Conservation (phyloP, 2,329 filamentous ascomycete species). For the Xylaria sp. region DNA sequence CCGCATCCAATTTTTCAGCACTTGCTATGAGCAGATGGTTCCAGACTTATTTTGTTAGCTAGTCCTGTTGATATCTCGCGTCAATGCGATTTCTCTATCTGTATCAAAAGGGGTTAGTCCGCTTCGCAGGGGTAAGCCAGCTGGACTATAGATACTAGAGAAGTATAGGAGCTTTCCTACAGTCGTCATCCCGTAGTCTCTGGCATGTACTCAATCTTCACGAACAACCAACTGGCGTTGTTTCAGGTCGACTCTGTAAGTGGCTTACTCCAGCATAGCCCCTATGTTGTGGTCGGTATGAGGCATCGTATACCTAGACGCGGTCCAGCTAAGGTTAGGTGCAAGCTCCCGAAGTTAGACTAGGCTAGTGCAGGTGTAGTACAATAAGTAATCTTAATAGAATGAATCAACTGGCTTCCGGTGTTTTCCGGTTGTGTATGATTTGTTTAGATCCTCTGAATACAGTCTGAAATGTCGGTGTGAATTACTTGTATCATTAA, state of each 20-base stretch:
- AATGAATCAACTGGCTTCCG: background rate
- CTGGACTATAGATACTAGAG: background rate
- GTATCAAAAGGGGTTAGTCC: background rate
- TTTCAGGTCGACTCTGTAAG: background rate
- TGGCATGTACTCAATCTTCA: background rate
- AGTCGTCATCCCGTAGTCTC: background rate
- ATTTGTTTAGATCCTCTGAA: background rate
- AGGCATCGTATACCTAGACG: background rate
- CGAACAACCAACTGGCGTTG: background rate
- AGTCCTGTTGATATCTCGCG: background rate
- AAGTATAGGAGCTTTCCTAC: background rate
- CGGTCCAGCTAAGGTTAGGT: background rate
- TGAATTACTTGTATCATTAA: background rate
- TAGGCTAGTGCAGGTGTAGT: background rate
- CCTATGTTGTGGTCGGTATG: background rate
- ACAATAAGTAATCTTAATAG: background rate
- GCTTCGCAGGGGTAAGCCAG: background rate
- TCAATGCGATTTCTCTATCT: background rate
- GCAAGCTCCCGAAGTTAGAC: background rate
- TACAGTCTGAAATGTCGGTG: background rate
- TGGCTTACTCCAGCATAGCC: too few species aligned
- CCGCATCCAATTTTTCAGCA: background rate
- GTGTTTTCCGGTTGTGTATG: slow-evolving; percentile 4
- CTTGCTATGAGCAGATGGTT: too few species aligned
- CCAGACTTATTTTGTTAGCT: too few species aligned